Evolutionary conservation across 345 rosid species (phyloP).

Genomic region (Passiflora organensis): DNA sequence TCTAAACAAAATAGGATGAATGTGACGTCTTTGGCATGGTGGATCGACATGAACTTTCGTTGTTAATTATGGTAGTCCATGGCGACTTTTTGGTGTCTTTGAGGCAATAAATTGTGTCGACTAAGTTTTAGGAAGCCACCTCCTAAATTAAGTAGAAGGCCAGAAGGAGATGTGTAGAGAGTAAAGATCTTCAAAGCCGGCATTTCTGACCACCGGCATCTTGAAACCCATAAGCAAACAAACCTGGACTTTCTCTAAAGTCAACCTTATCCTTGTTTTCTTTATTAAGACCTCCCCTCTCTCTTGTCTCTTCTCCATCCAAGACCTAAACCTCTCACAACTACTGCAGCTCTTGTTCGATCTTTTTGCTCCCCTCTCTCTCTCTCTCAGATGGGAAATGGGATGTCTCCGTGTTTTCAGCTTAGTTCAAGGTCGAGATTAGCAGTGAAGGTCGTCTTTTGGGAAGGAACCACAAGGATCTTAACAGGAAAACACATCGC

Average conservation of each 20-base stretch:
- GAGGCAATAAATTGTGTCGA: background rate
- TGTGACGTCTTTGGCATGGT: no score
- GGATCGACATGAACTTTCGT: background rate
- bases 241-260: slow-evolving; percentile 18
- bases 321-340: no score
- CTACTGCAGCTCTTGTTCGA: no score
- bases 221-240: background rate
- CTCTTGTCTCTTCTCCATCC: background rate
- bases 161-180: background rate
- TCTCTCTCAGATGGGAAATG: slow-evolving; percentile 42
- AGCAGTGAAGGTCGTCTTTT: slow-evolving; percentile 48
- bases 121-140: background rate
- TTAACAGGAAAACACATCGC: slow-evolving; percentile 54
- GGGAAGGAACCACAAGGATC: slow-evolving; percentile 48
- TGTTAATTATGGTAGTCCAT: background rate
- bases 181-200: slow-evolving; percentile 35
- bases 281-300: slow-evolving; percentile 17
- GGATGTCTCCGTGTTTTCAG: slow-evolving; percentile 35
- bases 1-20: no score
- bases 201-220: slow-evolving; percentile 53
- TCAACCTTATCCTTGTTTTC: slow-evolving; percentile 12
- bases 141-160: background rate
- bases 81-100: background rate
- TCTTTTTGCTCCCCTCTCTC: slow-evolving; percentile 3
- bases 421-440: slow-evolving; percentile 6